Conservation (phyloP, 1,139 yeast species). For the Magnusiomyces sp. region DNA sequence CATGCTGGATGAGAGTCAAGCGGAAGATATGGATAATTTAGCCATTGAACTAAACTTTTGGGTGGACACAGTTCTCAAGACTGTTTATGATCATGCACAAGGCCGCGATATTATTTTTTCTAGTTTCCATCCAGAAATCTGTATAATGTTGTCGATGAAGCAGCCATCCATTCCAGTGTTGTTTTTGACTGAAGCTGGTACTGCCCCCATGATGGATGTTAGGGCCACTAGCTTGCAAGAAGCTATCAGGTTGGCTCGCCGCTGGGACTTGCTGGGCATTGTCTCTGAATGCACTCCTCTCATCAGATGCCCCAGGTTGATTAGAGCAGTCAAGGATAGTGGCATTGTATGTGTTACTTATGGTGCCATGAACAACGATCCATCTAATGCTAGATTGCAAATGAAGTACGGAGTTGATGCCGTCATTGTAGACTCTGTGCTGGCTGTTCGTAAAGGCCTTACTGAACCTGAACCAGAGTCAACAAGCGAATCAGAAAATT, state of each 20-base stretch:
- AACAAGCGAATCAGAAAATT: too few relatives aligned
- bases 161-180: conserved; percentile 80
- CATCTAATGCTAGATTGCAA: conserved; percentile 76
- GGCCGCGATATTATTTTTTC: conserved; percentile 87
- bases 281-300: conserved; percentile 85
- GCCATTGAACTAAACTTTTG: conserved; percentile 80
- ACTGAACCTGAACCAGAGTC: too few relatives aligned
- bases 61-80: conserved; percentile 68
- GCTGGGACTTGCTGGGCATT: conserved; percentile 88
- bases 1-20: conserved; percentile 87
- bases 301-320: conserved; percentile 78
- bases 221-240: conserved; percentile 84
- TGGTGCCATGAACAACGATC: conserved; percentile 77
- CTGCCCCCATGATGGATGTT: conserved; percentile 74
- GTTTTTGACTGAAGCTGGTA: conserved; percentile 84
- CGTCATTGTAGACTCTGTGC: conserved; percentile 88
- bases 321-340: conserved; percentile 77
- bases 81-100: conserved; percentile 67
- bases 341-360: conserved; percentile 93
- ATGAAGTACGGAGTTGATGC: conserved; percentile 96
- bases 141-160: conserved; percentile 74
- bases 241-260: conserved; percentile 83
- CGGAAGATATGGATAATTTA: conserved; percentile 79
- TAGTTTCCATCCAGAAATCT: conserved; percentile 91
- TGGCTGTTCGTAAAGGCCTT: conserved; percentile 84